These are phyloP conservation scores for Fonsecaea pedrosoi DNA, from an alignment of 2,329 filamentous ascomycete genomes.

Conservation along the genomic window DNA sequence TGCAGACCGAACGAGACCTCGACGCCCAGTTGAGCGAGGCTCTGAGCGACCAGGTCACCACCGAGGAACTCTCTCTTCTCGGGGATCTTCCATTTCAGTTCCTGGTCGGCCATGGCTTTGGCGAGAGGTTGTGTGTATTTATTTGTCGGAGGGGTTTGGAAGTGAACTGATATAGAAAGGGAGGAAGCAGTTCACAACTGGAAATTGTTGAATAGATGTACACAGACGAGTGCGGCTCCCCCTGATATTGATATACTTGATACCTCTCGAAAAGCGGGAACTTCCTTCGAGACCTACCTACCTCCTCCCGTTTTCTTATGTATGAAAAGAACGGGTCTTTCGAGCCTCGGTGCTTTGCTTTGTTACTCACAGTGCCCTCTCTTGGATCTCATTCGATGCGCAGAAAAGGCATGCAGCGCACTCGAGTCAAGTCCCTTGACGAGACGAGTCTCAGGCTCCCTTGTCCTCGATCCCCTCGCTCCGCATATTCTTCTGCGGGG, in stretches of 20 bases:
- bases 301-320: neutral
- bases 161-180: neutral
- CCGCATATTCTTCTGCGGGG: slow-evolving; percentile 10
- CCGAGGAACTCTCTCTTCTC: slow-evolving; percentile 51
- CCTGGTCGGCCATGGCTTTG: slow-evolving; percentile 19
- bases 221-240: too few relatives aligned
- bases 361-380: neutral
- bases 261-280: too few relatives aligned
- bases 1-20: slow-evolving; percentile 57
- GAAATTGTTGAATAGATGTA: too few relatives aligned
- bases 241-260: too few relatives aligned
- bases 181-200: too few relatives aligned
- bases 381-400: neutral
- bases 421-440: slow-evolving; percentile 13
- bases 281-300: neutral
- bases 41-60: slow-evolving; percentile 56
- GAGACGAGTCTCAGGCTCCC: neutral
- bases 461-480: neutral
- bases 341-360: neutral
- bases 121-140: neutral
- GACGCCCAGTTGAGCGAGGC: slow-evolving; percentile 51
- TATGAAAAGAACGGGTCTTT: neutral
- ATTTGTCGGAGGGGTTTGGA: neutral
- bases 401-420: neutral
- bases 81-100: slow-evolving; percentile 40